Conservation (phyloP, 2,329 filamentous ascomycete genomes). For the Elsinoe fawcettii region DNA sequence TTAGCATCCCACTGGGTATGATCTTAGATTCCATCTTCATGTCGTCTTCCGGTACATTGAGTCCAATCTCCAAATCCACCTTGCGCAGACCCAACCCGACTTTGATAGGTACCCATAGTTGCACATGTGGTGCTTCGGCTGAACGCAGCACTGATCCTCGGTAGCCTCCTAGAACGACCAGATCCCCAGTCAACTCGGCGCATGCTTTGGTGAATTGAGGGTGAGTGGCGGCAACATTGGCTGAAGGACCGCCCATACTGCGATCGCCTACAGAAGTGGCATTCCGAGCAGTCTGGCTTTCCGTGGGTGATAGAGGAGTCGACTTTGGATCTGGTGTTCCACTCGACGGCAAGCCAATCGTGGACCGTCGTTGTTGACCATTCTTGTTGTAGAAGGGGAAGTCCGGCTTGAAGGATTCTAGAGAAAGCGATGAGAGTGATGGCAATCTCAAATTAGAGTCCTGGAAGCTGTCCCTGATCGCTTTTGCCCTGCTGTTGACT, state of each 20-base stretch:
- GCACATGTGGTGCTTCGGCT: slow-evolving; percentile 71
- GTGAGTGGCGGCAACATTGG: slow-evolving; percentile 32
- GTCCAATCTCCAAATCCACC: slow-evolving; percentile 79
- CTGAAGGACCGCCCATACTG: slow-evolving; percentile 6
- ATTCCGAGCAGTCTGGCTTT: neutral
- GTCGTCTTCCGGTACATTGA: slow-evolving; percentile 68
- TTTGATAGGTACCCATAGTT: slow-evolving; percentile 90
- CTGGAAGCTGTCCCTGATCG: slow-evolving; percentile 78
- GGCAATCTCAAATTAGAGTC: slow-evolving; percentile 67
- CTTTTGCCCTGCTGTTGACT: slow-evolving; percentile 82
- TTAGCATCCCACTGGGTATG: slow-evolving; percentile 79
- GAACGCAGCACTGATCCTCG: slow-evolving; percentile 83
- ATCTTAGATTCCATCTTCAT: slow-evolving; percentile 76
- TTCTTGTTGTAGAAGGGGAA: slow-evolving; percentile 13
- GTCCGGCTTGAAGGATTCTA: slow-evolving; percentile 37
- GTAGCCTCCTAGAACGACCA: slow-evolving; percentile 86
- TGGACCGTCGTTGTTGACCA: neutral
- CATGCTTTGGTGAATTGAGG: slow-evolving; percentile 51
- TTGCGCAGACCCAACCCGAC: slow-evolving; percentile 86
- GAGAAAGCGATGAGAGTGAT: slow-evolving; percentile 45
- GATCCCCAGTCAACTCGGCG: slow-evolving; percentile 66
- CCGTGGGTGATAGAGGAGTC: neutral
- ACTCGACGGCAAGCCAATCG: neutral
- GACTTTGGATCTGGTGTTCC: neutral
- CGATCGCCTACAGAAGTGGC: slow-evolving; percentile 7